Percentiles rank a stretch among this genome's conserved stretches.
These are phyloP conservation scores for Crucihimalaya himalaica DNA, from an alignment of 345 rosid species.

Conservation along the genomic window DNA sequence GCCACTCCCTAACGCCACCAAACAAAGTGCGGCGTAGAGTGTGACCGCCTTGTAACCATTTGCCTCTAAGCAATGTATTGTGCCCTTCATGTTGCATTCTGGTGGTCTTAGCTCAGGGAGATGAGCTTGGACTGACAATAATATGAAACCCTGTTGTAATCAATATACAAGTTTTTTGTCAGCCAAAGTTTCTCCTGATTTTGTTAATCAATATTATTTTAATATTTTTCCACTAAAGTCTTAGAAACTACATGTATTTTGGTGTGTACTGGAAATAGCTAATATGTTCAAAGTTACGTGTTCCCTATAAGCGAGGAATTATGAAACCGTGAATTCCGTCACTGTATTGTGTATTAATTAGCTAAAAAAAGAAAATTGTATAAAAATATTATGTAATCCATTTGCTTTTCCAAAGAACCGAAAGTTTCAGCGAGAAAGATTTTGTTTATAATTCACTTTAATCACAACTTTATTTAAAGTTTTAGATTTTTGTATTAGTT, in stretches of 20 bases:
- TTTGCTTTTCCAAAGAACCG: conserved; percentile 39
- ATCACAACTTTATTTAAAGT: conserved; percentile 23
- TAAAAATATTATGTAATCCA: conserved; percentile 7
- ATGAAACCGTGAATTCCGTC: not conserved
- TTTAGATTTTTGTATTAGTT: not conserved
- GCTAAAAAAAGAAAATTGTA: not conserved
- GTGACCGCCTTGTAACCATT: conserved; percentile 64
- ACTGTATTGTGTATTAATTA: not conserved
- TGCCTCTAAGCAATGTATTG: conserved; percentile 60
- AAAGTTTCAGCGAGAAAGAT: conserved; percentile 24
- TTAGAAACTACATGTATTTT: not conserved
- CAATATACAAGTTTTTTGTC: not conserved
- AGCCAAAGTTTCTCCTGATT: not conserved
- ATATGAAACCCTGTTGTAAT: conserved; percentile 70
- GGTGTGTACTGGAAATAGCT: not conserved
- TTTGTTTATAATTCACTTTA: conserved; percentile 22
- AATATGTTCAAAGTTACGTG: not conserved
- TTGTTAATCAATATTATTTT: not conserved
- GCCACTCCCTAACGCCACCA: conserved; percentile 97
- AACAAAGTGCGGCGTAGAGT: conserved; percentile 69
- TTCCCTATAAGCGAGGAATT: not conserved
- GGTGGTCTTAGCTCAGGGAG: conserved; percentile 86
- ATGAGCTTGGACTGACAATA: conserved; percentile 89
- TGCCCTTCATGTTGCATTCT: conserved; percentile 53
- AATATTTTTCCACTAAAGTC: not conserved